A percentile compares a stretch with the other conserved stretches of the same genome.
These are phyloP conservation scores for Penstemon newberryi DNA, from an alignment of 257 asterid genomes.

Conservation along the genomic window DNA sequence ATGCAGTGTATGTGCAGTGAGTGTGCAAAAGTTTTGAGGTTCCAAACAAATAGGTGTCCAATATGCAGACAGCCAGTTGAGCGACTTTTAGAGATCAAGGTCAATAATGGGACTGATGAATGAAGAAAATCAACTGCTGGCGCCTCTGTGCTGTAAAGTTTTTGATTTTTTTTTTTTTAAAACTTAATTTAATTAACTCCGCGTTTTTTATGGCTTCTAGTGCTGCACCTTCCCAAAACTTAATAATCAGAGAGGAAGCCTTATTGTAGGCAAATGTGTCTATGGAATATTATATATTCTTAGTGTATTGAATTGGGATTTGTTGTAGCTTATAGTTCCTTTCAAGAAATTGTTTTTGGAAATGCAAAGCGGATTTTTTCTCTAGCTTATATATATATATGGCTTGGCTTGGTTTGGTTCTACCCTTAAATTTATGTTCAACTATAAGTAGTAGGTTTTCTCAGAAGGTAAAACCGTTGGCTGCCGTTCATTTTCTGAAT, in stretches of 20 bases:
- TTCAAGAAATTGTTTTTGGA: constrained; percentile 11
- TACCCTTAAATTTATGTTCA: neutral
- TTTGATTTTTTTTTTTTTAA: neutral
- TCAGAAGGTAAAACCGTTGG: too few relatives aligned
- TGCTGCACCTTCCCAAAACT: constrained; percentile 20
- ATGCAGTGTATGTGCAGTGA: constrained; percentile 99
- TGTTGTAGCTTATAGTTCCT: constrained; percentile 13
- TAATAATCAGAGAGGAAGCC: constrained; percentile 35
- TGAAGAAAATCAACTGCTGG: constrained; percentile 37
- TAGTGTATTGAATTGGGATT: neutral
- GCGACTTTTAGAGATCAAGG: constrained; percentile 93
- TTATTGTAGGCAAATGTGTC: neutral
- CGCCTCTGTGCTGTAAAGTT: constrained; percentile 41
- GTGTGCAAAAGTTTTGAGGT: constrained; percentile 92
- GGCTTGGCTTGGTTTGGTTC: constrained; percentile 9
- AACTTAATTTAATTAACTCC: neutral
- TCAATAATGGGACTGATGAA: constrained; percentile 62
- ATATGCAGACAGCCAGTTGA: constrained; percentile 98
- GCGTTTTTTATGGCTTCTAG: constrained; percentile 4
- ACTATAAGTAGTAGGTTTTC: too few relatives aligned
- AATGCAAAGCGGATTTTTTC: constrained; percentile 13
- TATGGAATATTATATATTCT: neutral
- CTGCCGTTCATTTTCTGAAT: too few relatives aligned
- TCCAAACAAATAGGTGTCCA: constrained; percentile 94
- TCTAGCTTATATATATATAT: neutral